Evolutionary conservation across 73 alveolate species (phyloP), one percentile per base, ranked within the genome.

Genomic region (Paramecium bursaria): DNA sequence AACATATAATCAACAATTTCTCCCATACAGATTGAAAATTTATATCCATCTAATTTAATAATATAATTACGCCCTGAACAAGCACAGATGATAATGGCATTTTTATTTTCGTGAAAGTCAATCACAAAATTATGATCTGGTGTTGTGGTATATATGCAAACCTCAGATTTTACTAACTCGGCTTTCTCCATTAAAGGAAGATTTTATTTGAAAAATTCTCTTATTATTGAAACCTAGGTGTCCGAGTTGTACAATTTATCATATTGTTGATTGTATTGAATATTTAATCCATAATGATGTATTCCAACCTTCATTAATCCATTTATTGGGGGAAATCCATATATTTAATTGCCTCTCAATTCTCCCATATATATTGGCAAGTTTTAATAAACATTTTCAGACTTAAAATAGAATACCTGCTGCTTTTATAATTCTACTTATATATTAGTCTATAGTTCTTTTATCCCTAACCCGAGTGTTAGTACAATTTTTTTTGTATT

Each of bases 271-370:
- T 53, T 53, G 44, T 67, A n/a, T n/a, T 61, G 57, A 11, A 31
- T 19, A 13, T 52, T 35, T 33, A 54, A 42, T 0, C 80, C 80
- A 61, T 35, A 61, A 3, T 35, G 54, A 61, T 61, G 80, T 10
- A 61, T 23, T 35, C 80, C 80, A 33, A 29, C 21, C 19, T 61
- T 61, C 4, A 61, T 42, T 61, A 23, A 39, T 11, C 80, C 80
- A 61, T 61, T 61, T 3, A 31, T 25, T 61, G 35, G 19, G 15
- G 80, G 52, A 61, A 61, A 61, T 61, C 80, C 80, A 61, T 61
- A 61, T 0, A 61, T 6, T 61, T 31, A 39, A 14, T n/a, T 35
- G 25, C 35, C 25, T 15, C 42, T 33, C 17, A 35, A 9, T 21
- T 61, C 80, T 35, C 80, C 21, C 0, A 61, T 13, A 46, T 35